A percentile compares a stretch with the other conserved stretches of the same genome.
These are phyloP conservation scores for Xylariales sp. DNA, from an alignment of 2,329 filamentous ascomycete species.

Conservation along the genomic window DNA sequence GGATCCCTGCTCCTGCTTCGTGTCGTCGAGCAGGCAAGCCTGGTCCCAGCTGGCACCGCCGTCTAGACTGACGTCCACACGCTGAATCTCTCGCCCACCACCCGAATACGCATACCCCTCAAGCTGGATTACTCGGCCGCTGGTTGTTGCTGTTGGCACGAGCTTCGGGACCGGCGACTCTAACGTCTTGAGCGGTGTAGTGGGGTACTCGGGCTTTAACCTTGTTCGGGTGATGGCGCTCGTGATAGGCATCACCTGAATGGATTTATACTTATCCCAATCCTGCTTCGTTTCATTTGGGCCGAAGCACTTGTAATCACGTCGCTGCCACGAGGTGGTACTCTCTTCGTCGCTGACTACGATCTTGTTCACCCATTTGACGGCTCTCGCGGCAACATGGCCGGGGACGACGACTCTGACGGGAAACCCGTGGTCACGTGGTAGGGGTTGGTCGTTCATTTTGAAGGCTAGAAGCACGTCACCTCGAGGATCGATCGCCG, in stretches of 20 bases:
- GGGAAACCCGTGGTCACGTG: conserved; percentile 74
- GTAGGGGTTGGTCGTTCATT: conserved; percentile 74
- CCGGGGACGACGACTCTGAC: conserved; percentile 72
- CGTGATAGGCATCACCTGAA: conserved; percentile 76
- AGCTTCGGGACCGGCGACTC: background rate
- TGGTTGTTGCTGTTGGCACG: conserved; percentile 13
- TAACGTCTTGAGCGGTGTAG: background rate
- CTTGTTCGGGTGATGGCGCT: conserved; percentile 68
- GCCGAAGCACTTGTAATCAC: conserved; percentile 76
- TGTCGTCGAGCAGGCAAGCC: conserved; percentile 67
- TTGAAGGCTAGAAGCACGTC: conserved; percentile 75
- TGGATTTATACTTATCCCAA: conserved; percentile 71
- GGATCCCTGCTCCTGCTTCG: conserved; percentile 52
- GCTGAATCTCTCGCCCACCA: conserved; percentile 72
- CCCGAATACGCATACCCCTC: conserved; percentile 76
- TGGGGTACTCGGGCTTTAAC: conserved; percentile 40
- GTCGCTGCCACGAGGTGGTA: conserved; percentile 71
- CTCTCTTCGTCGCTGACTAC: conserved; percentile 75
- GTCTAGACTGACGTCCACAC: conserved; percentile 75
- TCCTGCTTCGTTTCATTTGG: conserved; percentile 70
- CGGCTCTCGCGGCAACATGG: conserved; percentile 73
- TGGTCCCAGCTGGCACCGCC: conserved; percentile 73
- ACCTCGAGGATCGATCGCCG: conserved; percentile 67
- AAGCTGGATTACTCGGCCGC: conserved; percentile 50
- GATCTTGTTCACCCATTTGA: conserved; percentile 76